These are phyloP conservation scores for Phytophthora chlamydospora DNA, from an alignment of 352 stramenopile species.

Conservation along the genomic window DNA sequence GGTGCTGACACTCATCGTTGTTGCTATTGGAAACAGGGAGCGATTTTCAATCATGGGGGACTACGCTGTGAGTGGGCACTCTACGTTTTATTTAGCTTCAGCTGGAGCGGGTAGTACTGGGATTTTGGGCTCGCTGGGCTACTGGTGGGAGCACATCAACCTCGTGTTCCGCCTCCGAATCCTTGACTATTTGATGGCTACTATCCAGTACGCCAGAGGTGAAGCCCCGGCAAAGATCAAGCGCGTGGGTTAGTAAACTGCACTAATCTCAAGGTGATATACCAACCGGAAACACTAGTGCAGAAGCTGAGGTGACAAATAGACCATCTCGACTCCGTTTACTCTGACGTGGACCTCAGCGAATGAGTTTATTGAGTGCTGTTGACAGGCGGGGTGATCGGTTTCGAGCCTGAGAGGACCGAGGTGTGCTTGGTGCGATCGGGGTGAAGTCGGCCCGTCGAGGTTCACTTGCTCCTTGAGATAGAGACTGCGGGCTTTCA, in stretches of 20 bases:
- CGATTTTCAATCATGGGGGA: slow-evolving; percentile 79
- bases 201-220: slow-evolving; percentile 46
- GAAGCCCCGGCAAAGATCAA: slow-evolving; percentile 49
- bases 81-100: slow-evolving; percentile 43
- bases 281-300: neutral
- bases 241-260: slow-evolving; percentile 26
- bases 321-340: neutral
- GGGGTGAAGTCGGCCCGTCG: slow-evolving; percentile 37
- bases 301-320: neutral
- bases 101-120: slow-evolving; percentile 5
- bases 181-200: slow-evolving; percentile 57
- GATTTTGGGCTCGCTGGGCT: slow-evolving; percentile 37
- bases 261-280: neutral
- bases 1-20: slow-evolving; percentile 8
- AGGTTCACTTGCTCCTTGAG: slow-evolving; percentile 22
- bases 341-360: slow-evolving; percentile 15
- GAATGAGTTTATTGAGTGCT: slow-evolving; percentile 55
- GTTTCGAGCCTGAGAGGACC: slow-evolving; percentile 55
- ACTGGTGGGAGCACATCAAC: slow-evolving; percentile 74
- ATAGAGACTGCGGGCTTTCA: slow-evolving; percentile 23
- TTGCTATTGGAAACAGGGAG: slow-evolving; percentile 42
- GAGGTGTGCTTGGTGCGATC: slow-evolving; percentile 39
- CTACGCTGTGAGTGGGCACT: slow-evolving; percentile 70
- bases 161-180: slow-evolving; percentile 65
- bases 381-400: slow-evolving; percentile 49